A percentile compares a stretch with the other conserved stretches of the same genome.
Evolutionary conservation across 2,329 filamentous ascomycete species (phyloP).

Genomic region (Talaromyces albobiverticillius): DNA sequence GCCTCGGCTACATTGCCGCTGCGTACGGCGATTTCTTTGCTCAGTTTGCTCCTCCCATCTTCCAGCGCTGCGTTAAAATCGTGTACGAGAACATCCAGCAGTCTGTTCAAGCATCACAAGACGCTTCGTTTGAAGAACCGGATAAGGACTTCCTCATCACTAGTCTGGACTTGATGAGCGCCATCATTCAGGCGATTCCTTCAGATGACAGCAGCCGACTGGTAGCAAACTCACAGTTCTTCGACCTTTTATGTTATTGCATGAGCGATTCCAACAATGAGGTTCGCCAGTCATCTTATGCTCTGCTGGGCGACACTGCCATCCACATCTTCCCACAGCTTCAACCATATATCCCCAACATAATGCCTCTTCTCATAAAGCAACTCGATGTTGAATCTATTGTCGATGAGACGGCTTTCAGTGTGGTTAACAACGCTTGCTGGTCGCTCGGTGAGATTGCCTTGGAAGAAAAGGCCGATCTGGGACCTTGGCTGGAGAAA

Average conservation of each 20-base stretch:
- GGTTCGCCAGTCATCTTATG: slow-evolving; percentile 93
- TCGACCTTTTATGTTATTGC: slow-evolving; percentile 84
- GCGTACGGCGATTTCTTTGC: slow-evolving; percentile 79
- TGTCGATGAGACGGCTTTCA: slow-evolving; percentile 76
- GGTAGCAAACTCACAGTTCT: slow-evolving; percentile 76
- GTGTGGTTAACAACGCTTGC: slow-evolving; percentile 96
- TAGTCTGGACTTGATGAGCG: slow-evolving; percentile 86
- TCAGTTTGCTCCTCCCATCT: slow-evolving; percentile 82
- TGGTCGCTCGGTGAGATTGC: slow-evolving; percentile 95
- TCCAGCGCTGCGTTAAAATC: slow-evolving; percentile 81
- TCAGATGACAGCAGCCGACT: slow-evolving; percentile 70
- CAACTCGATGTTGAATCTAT: slow-evolving; percentile 81
- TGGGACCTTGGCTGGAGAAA: slow-evolving; percentile 73
- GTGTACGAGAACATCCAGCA: slow-evolving; percentile 90
- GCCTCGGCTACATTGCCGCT: slow-evolving; percentile 87
- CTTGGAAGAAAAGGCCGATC: slow-evolving; percentile 68
- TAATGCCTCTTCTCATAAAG: slow-evolving; percentile 76
- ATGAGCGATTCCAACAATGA: slow-evolving; percentile 90
- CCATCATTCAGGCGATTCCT: slow-evolving; percentile 86
- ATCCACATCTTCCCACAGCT: slow-evolving; percentile 87
- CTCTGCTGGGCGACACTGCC: slow-evolving; percentile 88
- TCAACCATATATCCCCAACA: slow-evolving; percentile 66
- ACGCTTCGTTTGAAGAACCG: slow-evolving; percentile 69
- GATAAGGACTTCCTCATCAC: slow-evolving; percentile 98
- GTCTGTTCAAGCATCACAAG: slow-evolving; percentile 65